Evolutionary conservation across 176 grass and related monocot species (phyloP).

Genomic region (Elaeis guineensis): DNA sequence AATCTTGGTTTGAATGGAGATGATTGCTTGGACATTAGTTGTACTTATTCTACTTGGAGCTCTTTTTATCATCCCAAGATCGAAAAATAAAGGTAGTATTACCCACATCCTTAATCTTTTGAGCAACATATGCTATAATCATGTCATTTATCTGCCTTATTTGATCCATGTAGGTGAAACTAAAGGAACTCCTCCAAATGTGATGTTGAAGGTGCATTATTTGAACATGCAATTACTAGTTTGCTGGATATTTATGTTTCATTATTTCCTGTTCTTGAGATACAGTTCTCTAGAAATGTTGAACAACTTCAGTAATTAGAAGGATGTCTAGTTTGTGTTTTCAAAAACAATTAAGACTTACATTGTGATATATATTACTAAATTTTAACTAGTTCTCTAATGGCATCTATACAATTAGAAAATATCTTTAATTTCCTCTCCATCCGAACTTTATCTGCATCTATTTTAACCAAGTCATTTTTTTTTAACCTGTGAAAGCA

Average conservation of each 20-base stretch:
- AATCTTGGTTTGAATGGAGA: constrained; percentile 28
- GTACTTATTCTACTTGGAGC: constrained; percentile 57
- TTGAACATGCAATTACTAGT: background rate
- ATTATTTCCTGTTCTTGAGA: background rate
- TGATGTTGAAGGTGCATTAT: constrained; percentile 23
- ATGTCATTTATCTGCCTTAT: background rate
- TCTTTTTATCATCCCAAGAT: constrained; percentile 54
- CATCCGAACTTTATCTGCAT: too few relatives aligned
- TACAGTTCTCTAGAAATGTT: too few relatives aligned
- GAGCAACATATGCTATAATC: background rate
- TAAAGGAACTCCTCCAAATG: constrained; percentile 21
- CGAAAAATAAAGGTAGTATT: constrained; percentile 43
- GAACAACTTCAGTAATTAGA: too few relatives aligned
- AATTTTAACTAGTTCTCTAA: too few relatives aligned
- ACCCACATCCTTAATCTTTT: background rate
- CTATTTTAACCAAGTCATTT: too few relatives aligned
- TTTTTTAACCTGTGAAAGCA: too few relatives aligned
- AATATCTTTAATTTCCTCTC: too few relatives aligned
- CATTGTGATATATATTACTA: too few relatives aligned
- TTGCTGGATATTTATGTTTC: background rate
- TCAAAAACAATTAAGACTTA: too few relatives aligned
- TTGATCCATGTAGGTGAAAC: constrained; percentile 25
- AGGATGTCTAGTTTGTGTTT: too few relatives aligned
- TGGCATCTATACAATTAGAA: too few relatives aligned
- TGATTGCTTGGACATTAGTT: constrained; percentile 31